These are phyloP conservation scores for Gentiana dahurica DNA, from an alignment of 257 asterid species.

Conservation along the genomic window DNA sequence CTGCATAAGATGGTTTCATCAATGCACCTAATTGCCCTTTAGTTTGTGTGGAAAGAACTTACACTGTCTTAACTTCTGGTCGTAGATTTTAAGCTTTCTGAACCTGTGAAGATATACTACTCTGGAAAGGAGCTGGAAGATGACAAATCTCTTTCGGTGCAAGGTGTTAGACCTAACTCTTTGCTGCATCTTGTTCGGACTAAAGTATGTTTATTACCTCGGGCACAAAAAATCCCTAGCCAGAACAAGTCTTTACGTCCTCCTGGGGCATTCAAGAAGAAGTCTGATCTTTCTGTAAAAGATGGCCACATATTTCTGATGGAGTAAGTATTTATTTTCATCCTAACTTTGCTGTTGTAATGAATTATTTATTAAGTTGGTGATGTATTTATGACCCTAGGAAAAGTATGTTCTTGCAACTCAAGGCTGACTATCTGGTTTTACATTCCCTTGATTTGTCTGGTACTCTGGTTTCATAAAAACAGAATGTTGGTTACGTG, in stretches of 20 bases:
- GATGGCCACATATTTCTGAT: conserved; percentile 94
- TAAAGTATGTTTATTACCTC: conserved; percentile 63
- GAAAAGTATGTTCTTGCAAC: too few species aligned
- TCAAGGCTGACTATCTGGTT: too few species aligned
- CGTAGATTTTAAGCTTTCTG: conserved; percentile 83
- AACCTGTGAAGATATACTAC: conserved; percentile 77
- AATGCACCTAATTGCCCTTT: neutral
- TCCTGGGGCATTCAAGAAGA: conserved; percentile 99
- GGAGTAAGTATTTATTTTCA: conserved; percentile 65
- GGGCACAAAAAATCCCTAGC: conserved; percentile 97
- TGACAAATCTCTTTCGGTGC: conserved; percentile 63
- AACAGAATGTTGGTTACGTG: too few species aligned
- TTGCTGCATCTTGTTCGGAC: conserved; percentile 95
- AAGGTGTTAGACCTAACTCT: conserved; percentile 74
- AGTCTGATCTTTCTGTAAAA: conserved; percentile 93
- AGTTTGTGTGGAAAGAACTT: conserved; percentile 3
- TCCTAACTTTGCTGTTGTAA: neutral
- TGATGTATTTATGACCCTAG: too few species aligned
- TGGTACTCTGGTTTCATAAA: too few species aligned
- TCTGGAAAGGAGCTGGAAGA: conserved; percentile 94
- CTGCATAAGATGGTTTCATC: too few species aligned
- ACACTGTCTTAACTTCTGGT: conserved; percentile 7
- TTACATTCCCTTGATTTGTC: too few species aligned
- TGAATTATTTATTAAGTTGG: too few species aligned
- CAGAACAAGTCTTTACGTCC: conserved; percentile 95